Base-by-base conservation (phyloP, 805 yeast genomes). In the Zygoascus biomembranicola region DNA sequence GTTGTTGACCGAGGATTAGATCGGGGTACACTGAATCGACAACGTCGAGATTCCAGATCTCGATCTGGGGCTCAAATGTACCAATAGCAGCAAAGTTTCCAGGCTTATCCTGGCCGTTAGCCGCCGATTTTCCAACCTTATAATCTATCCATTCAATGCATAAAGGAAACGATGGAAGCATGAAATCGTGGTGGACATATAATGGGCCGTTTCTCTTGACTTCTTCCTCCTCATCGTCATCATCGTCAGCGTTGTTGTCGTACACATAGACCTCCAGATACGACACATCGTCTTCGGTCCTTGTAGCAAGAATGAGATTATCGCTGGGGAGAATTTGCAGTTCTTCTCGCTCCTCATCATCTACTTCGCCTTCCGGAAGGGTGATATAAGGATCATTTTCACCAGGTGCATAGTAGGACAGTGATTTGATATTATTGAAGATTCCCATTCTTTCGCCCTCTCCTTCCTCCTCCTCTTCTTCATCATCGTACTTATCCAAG, bases 81-180 rank as follows among this genome's bases (percentile, higher is more conserved):
- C 98, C 98, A 59, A 94, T 76, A 13, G 99, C 99, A 1, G 95
- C 98, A 70, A 88, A 90, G 70, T 90, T 94, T 10, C 95, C 97
- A 32, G 82, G 71, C 56, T 80, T 78, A 32, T 69, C 69, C 20
- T 70, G 71, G 43, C 73, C 73, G 37, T 73, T 73, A 13, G 69
- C 61, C 8, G 64, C 57, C 8, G 57, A 46, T 14, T 58, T 55
- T 13, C 72, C 72, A 32, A 95, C 92, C 57, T 75, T 77, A 67
- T 78, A 86, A 68, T 88, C 86, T 58, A 94, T 69, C 98, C 98
- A 92, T 70, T 94, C 99, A 35, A 90, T 90, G 67, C 97, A 89
- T 56, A 94, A 77, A 43, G 99, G 99, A 77, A 94, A 92, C 1
- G 97, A 86, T 1, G 99, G 99, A 57, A 94, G 77, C 97, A 94